Percentiles rank a stretch among this genome's conserved stretches.
phyloP scores from a whole-genome alignment of 2,329 filamentous ascomycete species.

The Fusarium siculi region DNA sequence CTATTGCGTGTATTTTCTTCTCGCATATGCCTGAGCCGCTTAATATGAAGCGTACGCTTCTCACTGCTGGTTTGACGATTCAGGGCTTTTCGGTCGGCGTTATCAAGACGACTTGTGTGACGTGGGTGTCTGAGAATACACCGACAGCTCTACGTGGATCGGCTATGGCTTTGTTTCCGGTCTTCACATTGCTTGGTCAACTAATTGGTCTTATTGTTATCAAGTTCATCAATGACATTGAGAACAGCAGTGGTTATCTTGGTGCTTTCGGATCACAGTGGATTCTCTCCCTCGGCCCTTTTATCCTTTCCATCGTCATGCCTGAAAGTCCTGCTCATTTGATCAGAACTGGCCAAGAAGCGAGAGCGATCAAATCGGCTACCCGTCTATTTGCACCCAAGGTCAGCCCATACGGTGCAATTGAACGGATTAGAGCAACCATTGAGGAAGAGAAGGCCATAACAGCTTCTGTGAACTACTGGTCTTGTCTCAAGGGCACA shows the following conservation, averaged over 20 bases:
- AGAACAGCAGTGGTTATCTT: conserved; percentile 35
- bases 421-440: conserved; percentile 39
- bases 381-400: conserved; percentile 36
- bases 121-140: conserved; percentile 53
- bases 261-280: conserved; percentile 43
- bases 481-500: conserved; percentile 53
- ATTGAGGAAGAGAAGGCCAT: conserved; percentile 54
- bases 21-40: conserved; percentile 30
- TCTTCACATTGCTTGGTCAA: conserved; percentile 43
- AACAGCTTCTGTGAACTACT: conserved; percentile 49
- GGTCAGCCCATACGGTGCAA: conserved; percentile 11
- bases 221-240: conserved; percentile 34
- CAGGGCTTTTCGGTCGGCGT: conserved; percentile 44
- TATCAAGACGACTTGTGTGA: conserved; percentile 41
- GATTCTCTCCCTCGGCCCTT: conserved; percentile 30
- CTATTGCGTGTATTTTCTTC: conserved; percentile 44
- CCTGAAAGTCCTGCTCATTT: conserved; percentile 44
- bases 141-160: conserved; percentile 43
- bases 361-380: conserved; percentile 29
- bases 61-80: conserved; percentile 41
- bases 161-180: conserved; percentile 45
- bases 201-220: conserved; percentile 42
- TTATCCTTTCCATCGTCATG: conserved; percentile 41
- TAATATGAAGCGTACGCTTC: conserved; percentile 33
- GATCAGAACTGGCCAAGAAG: conserved; percentile 27